Percentiles rank a stretch among this genome's conserved stretches.
Evolutionary conservation across 2,329 filamentous ascomycete genomes (phyloP).

Genomic region (Pseudocercospora ulei): DNA sequence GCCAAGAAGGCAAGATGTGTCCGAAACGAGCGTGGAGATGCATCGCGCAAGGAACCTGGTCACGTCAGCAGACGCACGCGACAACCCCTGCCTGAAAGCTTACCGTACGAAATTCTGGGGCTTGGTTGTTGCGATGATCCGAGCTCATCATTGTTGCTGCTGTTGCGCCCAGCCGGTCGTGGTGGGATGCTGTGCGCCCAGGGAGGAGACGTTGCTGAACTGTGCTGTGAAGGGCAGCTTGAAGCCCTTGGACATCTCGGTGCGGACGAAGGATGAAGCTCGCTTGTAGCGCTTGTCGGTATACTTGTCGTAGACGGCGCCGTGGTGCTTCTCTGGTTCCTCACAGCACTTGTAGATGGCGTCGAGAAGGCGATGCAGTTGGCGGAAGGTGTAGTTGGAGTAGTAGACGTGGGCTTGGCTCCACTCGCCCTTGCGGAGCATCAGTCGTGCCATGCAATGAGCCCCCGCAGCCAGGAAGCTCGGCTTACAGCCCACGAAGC

Average conservation of each 20-base stretch:
- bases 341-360: slow-evolving; percentile 84
- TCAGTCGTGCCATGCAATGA: slow-evolving; percentile 79
- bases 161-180: slow-evolving; percentile 17
- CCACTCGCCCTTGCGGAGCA: slow-evolving; percentile 89
- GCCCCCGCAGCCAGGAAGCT: slow-evolving; percentile 86
- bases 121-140: slow-evolving; percentile 4
- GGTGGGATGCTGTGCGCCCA: slow-evolving; percentile 19
- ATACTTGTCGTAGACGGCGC: slow-evolving; percentile 86
- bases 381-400: slow-evolving; percentile 80
- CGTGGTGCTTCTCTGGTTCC: slow-evolving; percentile 68
- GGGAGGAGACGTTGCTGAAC: slow-evolving; percentile 12
- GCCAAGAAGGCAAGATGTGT: slow-evolving; percentile 15
- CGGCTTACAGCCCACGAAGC: slow-evolving; percentile 81
- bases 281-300: slow-evolving; percentile 76
- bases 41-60: slow-evolving; percentile 12
- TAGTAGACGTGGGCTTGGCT: slow-evolving; percentile 75
- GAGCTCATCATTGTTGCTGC: slow-evolving; percentile 7
- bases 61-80: slow-evolving; percentile 7
- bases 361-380: slow-evolving; percentile 66
- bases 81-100: neutral
- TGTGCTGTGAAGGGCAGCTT: slow-evolving; percentile 36
- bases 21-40: slow-evolving; percentile 19
- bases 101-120: slow-evolving; percentile 9
- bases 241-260: slow-evolving; percentile 57
- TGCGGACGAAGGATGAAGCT: slow-evolving; percentile 69